A percentile compares a stretch with the other conserved stretches of the same genome.
These are phyloP conservation scores for Cryphonectria nitschkei DNA, from an alignment of 2,329 filamentous ascomycete genomes.

Conservation along the genomic window DNA sequence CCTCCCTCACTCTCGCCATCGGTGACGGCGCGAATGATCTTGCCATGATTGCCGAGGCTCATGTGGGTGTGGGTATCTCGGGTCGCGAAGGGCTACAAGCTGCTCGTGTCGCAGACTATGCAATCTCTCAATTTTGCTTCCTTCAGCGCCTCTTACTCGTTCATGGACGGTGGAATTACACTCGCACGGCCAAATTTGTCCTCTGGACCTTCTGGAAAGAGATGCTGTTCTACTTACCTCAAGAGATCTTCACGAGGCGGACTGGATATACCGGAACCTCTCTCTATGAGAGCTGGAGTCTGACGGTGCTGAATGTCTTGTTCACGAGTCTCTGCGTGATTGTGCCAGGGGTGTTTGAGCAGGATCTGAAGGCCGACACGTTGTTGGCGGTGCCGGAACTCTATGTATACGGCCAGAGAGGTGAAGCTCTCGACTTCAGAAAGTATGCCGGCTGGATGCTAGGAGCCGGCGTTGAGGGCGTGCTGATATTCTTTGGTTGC, in stretches of 20 bases:
- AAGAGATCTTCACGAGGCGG: constrained; percentile 81
- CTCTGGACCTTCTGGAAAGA: constrained; percentile 92
- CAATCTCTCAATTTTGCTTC: constrained; percentile 90
- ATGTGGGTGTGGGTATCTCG: constrained; percentile 89
- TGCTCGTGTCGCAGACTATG: constrained; percentile 87
- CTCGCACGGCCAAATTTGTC: constrained; percentile 86
- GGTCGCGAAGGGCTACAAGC: constrained; percentile 92
- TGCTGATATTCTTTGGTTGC: constrained; percentile 69
- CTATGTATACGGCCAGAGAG: constrained; percentile 79
- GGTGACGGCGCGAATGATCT: constrained; percentile 94
- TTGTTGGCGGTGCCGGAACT: constrained; percentile 91
- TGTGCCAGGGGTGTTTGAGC: constrained; percentile 88
- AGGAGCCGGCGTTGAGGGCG: constrained; percentile 71
- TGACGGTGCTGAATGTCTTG: constrained; percentile 92
- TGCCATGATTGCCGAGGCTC: constrained; percentile 86
- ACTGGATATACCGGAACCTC: constrained; percentile 90
- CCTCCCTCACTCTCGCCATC: constrained; percentile 78
- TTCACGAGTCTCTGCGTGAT: constrained; percentile 91
- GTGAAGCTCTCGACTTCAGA: constrained; percentile 71
- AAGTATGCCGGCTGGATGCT: constrained; percentile 80
- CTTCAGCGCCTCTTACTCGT: constrained; percentile 82
- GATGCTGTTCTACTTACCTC: constrained; percentile 80
- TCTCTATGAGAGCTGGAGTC: constrained; percentile 82
- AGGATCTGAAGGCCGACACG: constrained; percentile 82
- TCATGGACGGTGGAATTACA: constrained; percentile 89